Evolutionary conservation across 2,329 filamentous ascomycete species (phyloP), one percentile per base, ranked within the genome.

Genomic region (Trichoderma harzianum): DNA sequence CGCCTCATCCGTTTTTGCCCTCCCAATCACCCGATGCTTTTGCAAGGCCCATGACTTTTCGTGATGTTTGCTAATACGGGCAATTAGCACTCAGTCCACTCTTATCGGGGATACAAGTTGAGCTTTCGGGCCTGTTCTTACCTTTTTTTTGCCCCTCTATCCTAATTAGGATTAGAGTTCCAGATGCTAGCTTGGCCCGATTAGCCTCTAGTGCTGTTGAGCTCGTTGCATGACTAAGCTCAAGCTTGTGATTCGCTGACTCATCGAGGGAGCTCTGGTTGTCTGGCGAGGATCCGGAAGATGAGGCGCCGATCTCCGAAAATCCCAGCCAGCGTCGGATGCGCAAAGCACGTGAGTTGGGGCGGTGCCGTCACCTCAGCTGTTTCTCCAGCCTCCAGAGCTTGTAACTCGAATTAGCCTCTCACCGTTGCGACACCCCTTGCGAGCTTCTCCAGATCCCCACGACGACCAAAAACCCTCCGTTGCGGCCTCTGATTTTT

Each of bases 341-440:
- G 47, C 18, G 16, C n/a, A n/a, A 58, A 36, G 58, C 69, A 70
- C 69, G 69, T 70, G 69, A 70, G 69, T 43, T 28, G 51, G 10
- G 43, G 32, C n/a, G 69, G 64, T 67, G 62, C 62, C 70, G 70
- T 64, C 70, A 72, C 51, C 67, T 69, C 58, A 70, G 39, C 71
- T 72, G 64, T 68, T 64, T 34, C 58, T 72, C 65, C 66, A 60
- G 70, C 70, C 70, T 63, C 65, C 57, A 36, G 57, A 65, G 51
- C 26, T 65, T 47, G 43, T 47, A 21, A 21, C n/a, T 47, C n/a
- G 65, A n/a, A 39, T 47, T 53, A 69, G 70, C 63, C 71, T 65
- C 69, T 71, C 69, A 71, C 61, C 51, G 69, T 71, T 71, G 69
- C 69, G 69, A 71, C 61, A 66, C 28, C 62, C 69, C 69, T 43